Percentiles rank a stretch among this genome's conserved stretches.
phyloP scores from a whole-genome alignment of 306 rosid genomes.

The Comarum palustre region DNA sequence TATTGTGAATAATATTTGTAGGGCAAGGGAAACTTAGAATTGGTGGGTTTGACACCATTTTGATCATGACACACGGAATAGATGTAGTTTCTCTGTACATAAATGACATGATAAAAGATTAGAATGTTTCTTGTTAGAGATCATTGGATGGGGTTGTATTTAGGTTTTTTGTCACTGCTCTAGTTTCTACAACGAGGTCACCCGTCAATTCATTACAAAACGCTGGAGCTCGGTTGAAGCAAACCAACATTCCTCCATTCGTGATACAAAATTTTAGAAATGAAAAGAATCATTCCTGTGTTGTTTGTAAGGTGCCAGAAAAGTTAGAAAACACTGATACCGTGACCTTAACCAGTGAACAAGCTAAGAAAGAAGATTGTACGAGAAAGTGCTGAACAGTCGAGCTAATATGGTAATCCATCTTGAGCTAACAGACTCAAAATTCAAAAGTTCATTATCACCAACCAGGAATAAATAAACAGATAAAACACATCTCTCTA shows the following conservation, averaged over 20 bases:
- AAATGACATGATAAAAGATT: not conserved
- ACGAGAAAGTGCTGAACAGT: not conserved
- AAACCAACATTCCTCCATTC: not conserved
- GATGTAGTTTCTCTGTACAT: slow-evolving; percentile 4
- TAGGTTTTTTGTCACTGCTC: not conserved
- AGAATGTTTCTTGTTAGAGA: not conserved
- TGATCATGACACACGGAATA: slow-evolving; percentile 6
- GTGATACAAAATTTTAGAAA: not conserved
- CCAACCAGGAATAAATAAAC: not conserved
- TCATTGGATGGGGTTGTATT: not conserved
- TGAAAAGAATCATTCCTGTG: not conserved
- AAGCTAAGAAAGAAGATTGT: not conserved
- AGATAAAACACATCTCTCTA: slow-evolving; percentile 8
- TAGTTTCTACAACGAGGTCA: not conserved
- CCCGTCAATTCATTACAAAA: not conserved
- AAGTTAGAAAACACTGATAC: not conserved
- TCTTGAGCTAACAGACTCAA: not conserved
- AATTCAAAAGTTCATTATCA: not conserved
- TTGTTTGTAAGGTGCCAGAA: not conserved
- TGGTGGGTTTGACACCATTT: not conserved
- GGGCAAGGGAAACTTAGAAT: not conserved
- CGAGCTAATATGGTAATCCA: too few species aligned
- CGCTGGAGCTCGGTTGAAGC: not conserved
- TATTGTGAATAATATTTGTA: not conserved
- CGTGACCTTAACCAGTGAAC: not conserved